Conservation (phyloP, 164 flowering plant genomes). For the Houttuynia cordata region DNA sequence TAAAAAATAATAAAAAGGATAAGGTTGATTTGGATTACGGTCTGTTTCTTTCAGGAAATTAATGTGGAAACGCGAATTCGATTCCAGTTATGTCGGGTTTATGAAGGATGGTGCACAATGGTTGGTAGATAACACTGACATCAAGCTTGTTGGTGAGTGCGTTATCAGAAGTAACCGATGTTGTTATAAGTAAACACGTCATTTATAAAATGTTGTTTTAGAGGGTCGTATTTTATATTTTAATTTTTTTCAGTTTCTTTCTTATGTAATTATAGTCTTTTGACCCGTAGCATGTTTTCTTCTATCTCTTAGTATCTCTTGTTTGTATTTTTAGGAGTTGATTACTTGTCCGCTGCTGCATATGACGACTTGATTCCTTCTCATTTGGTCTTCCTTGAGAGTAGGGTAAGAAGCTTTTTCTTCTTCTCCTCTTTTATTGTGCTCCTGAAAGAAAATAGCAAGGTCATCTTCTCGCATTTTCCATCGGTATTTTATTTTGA, state of each 20-base stretch:
- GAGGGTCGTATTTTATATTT: background rate
- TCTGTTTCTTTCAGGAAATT: slow-evolving; percentile 37
- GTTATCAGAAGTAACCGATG: background rate
- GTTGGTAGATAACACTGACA: slow-evolving; percentile 85
- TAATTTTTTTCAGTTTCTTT: background rate
- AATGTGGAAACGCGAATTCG: slow-evolving; percentile 71
- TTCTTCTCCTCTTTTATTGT: background rate
- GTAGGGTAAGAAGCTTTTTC: slow-evolving; percentile 39
- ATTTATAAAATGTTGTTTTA: background rate
- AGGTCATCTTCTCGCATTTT: too few species aligned
- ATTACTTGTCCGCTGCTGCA: slow-evolving; percentile 89
- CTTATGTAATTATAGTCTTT: too few species aligned
- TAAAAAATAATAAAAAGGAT: too few species aligned
- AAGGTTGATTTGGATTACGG: too few species aligned
- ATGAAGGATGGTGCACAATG: slow-evolving; percentile 87
- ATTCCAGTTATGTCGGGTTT: slow-evolving; percentile 85
- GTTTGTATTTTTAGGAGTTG: slow-evolving; percentile 43
- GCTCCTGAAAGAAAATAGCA: too few species aligned
- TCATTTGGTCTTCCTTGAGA: slow-evolving; percentile 57
- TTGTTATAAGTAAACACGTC: background rate
- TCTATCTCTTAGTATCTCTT: too few species aligned
- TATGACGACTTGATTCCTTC: slow-evolving; percentile 59
- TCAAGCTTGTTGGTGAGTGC: slow-evolving; percentile 83
- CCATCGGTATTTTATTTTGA: too few species aligned
- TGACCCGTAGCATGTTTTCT: too few species aligned